A percentile compares a stretch with the other conserved stretches of the same genome.
These are phyloP conservation scores for Notholithocarpus densiflorus DNA, from an alignment of 306 rosid genomes.

Conservation along the genomic window DNA sequence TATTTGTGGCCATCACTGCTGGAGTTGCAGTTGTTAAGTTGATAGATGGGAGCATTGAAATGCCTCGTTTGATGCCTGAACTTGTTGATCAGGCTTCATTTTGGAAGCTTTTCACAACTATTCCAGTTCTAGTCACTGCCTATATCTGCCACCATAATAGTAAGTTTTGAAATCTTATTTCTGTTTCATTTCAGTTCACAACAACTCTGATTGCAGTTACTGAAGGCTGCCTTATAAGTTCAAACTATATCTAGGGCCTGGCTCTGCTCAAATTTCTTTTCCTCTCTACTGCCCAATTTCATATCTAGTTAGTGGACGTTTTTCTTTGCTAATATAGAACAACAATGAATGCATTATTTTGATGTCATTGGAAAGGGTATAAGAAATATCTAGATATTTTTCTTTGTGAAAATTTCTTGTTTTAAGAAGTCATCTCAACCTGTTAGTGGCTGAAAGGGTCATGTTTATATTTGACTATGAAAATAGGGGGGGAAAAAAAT, in stretches of 20 bases:
- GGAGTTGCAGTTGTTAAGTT: slow-evolving; percentile 47
- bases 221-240: not conserved
- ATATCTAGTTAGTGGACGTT: too few species aligned
- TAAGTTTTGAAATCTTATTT: slow-evolving; percentile 18
- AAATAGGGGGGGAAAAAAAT: not conserved
- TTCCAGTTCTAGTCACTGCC: slow-evolving; percentile 64
- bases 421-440: not conserved
- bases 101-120: slow-evolving; percentile 64
- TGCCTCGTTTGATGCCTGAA: slow-evolving; percentile 56
- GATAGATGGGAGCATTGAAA: slow-evolving; percentile 47
- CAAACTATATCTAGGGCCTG: not conserved
- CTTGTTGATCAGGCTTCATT: slow-evolving; percentile 48
- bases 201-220: not conserved
- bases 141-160: slow-evolving; percentile 69
- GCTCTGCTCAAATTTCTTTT: too few species aligned
- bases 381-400: not conserved
- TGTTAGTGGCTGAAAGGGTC: not conserved
- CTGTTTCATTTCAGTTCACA: not conserved
- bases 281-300: not conserved
- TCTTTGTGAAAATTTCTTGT: not conserved
- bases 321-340: not conserved
- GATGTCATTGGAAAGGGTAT: not conserved
- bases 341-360: not conserved
- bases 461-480: not conserved
- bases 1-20: slow-evolving; percentile 56